Evolutionary conservation across 768 basidiomycete genomes (phyloP).

Genomic region (Agaricus sinodeliciosus): DNA sequence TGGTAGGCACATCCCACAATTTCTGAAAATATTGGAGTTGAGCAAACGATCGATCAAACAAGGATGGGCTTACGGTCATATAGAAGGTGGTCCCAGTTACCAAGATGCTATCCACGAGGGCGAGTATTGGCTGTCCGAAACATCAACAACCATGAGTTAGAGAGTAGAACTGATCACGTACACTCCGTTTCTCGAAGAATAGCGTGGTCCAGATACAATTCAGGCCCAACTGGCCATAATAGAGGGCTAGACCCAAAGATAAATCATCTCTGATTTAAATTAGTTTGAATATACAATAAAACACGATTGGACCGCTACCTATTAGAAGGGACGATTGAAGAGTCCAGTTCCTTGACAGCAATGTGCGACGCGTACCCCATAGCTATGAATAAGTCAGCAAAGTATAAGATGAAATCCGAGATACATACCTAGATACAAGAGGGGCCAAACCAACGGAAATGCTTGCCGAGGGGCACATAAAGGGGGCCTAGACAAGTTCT

Average conservation of each 20-base stretch:
- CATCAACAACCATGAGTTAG: background rate
- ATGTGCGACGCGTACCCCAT: slow-evolving; percentile 70
- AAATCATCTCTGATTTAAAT: slow-evolving; percentile 28
- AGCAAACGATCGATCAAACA: too few species aligned
- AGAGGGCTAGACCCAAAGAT: slow-evolving; percentile 43
- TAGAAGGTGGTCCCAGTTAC: slow-evolving; percentile 48
- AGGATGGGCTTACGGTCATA: slow-evolving; percentile 41
- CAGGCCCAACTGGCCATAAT: slow-evolving; percentile 54
- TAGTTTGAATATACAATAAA: background rate
- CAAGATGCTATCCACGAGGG: slow-evolving; percentile 46
- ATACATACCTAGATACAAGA: slow-evolving; percentile 33
- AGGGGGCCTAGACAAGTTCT: slow-evolving; percentile 46
- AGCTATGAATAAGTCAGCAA: slow-evolving; percentile 19
- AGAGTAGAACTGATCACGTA: slow-evolving; percentile 12
- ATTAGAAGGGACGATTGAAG: slow-evolving; percentile 27
- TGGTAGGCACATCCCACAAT: slow-evolving; percentile 40
- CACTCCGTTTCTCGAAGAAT: slow-evolving; percentile 50
- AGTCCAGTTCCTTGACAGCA: slow-evolving; percentile 47
- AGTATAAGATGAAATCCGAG: background rate
- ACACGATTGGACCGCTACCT: slow-evolving; percentile 27
- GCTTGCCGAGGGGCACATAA: slow-evolving; percentile 43
- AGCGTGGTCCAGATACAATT: slow-evolving; percentile 60
- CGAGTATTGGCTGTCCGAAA: slow-evolving; percentile 39
- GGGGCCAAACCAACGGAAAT: slow-evolving; percentile 56
- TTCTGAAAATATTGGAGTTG: slow-evolving; percentile 23